phyloP scores from a whole-genome alignment of 2,329 filamentous ascomycete species.

The Onygenales sp. region DNA sequence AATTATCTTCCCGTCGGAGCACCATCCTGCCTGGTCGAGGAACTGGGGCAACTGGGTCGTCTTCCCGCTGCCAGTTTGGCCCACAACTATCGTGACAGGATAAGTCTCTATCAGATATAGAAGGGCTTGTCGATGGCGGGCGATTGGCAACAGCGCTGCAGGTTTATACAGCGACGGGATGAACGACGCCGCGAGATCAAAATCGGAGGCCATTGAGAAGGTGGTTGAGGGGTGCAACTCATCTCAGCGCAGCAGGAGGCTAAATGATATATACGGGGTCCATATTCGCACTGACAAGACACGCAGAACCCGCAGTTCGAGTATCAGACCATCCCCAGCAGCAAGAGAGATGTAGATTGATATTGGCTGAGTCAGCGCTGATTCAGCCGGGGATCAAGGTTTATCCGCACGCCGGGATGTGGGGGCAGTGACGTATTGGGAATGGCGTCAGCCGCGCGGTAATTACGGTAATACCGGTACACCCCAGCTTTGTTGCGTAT shows the following conservation, averaged over 20 bases:
- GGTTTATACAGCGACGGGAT: constrained; percentile 85
- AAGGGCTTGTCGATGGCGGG: constrained; percentile 67
- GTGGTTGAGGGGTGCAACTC: neutral
- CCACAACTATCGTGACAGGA: constrained; percentile 79
- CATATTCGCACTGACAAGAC: neutral
- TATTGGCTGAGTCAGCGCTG: neutral
- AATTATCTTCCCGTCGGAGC: constrained; percentile 68
- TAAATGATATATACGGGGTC: neutral
- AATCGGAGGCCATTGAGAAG: constrained; percentile 31
- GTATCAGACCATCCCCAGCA: neutral
- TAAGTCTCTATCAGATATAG: constrained; percentile 79
- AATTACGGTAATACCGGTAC: neutral
- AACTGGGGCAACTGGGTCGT: constrained; percentile 94
- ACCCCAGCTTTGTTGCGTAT: neutral
- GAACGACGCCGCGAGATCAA: constrained; percentile 38
- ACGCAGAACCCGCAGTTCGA: neutral
- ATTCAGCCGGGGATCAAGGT: neutral
- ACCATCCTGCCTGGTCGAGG: constrained; percentile 82
- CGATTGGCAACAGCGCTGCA: constrained; percentile 71
- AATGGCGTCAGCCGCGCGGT: neutral
- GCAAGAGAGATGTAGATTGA: neutral
- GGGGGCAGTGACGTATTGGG: neutral
- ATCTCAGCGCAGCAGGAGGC: neutral
- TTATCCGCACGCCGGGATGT: neutral
- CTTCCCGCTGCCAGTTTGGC: constrained; percentile 90